Conservation (phyloP, 164 flowering plant genomes). For the Vitis amurensis region DNA sequence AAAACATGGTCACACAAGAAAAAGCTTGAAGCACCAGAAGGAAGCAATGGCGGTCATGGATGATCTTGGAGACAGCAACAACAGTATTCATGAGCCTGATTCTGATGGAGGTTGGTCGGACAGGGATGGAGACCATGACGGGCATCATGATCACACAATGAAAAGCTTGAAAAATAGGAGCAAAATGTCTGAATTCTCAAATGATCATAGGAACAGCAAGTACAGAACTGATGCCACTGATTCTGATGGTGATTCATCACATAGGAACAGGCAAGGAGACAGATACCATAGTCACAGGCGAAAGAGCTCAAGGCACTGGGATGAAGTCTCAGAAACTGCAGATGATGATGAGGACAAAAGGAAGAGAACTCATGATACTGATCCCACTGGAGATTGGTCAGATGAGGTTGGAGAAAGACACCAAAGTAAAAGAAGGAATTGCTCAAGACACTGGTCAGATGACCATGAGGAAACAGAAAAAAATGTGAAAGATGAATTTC, state of each 20-base stretch:
- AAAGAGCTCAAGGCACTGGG: too few relatives aligned
- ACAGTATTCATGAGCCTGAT: not conserved
- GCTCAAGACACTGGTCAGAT: not conserved
- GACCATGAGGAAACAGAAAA: conserved; percentile 3
- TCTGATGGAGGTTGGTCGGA: not conserved
- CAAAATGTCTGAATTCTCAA: not conserved
- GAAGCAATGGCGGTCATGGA: not conserved
- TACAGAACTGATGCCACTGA: too few relatives aligned
- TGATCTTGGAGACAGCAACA: not conserved
- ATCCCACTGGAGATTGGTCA: too few relatives aligned
- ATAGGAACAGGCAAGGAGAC: too few relatives aligned
- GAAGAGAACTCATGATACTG: too few relatives aligned
- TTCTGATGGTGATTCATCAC: too few relatives aligned
- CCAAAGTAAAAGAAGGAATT: too few relatives aligned
- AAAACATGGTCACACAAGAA: conserved; percentile 4
- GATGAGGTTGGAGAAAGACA: too few relatives aligned
- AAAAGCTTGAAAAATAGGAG: not conserved
- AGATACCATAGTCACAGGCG: too few relatives aligned
- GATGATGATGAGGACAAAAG: too few relatives aligned
- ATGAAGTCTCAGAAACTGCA: too few relatives aligned
- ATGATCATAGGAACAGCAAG: not conserved
- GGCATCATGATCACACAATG: not conserved
- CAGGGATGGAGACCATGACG: not conserved
- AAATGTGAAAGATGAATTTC: conserved; percentile 4
- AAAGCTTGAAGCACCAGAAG: conserved; percentile 1